Evolutionary conservation across 2,329 filamentous ascomycete genomes (phyloP).

Genomic region (Cercospora brassicicola): DNA sequence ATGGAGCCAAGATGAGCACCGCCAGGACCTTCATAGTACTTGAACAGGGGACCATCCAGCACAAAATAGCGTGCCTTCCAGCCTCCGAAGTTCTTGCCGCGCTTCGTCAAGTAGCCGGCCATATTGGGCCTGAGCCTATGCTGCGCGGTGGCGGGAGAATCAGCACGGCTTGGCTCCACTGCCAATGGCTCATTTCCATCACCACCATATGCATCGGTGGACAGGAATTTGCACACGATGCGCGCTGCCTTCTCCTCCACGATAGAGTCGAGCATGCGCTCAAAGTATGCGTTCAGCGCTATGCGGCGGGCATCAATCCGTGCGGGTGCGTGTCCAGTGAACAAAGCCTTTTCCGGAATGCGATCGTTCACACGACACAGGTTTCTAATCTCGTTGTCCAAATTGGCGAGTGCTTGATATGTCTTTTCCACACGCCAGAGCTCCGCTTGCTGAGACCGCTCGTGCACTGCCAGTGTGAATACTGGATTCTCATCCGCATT

Average conservation of each 20-base stretch:
- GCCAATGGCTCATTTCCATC: slow-evolving; percentile 52
- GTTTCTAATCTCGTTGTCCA: slow-evolving; percentile 79
- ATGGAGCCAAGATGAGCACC: slow-evolving; percentile 91
- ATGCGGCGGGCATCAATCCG: slow-evolving; percentile 83
- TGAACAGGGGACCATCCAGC: slow-evolving; percentile 69
- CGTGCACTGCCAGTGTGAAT: slow-evolving; percentile 84
- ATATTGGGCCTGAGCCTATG: slow-evolving; percentile 69
- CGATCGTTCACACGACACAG: slow-evolving; percentile 69
- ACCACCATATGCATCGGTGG: slow-evolving; percentile 59
- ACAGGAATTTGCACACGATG: slow-evolving; percentile 85
- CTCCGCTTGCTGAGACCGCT: slow-evolving; percentile 72
- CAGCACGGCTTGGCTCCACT: slow-evolving; percentile 38
- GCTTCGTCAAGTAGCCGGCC: slow-evolving; percentile 91
- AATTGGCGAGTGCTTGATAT: slow-evolving; percentile 71
- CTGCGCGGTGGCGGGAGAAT: slow-evolving; percentile 42
- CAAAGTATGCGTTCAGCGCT: slow-evolving; percentile 82
- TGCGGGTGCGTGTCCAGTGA: slow-evolving; percentile 88
- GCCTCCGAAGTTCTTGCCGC: slow-evolving; percentile 96
- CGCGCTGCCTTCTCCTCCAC: slow-evolving; percentile 75
- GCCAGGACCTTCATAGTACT: slow-evolving; percentile 88
- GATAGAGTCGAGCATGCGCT: slow-evolving; percentile 77
- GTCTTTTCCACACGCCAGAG: slow-evolving; percentile 96
- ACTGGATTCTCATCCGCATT: slow-evolving; percentile 88
- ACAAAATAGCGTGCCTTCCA: slow-evolving; percentile 87
- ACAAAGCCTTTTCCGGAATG: slow-evolving; percentile 81